phyloP scores from a whole-genome alignment of 1,284 basidiomycete species.

The Schizophyllum commune region DNA sequence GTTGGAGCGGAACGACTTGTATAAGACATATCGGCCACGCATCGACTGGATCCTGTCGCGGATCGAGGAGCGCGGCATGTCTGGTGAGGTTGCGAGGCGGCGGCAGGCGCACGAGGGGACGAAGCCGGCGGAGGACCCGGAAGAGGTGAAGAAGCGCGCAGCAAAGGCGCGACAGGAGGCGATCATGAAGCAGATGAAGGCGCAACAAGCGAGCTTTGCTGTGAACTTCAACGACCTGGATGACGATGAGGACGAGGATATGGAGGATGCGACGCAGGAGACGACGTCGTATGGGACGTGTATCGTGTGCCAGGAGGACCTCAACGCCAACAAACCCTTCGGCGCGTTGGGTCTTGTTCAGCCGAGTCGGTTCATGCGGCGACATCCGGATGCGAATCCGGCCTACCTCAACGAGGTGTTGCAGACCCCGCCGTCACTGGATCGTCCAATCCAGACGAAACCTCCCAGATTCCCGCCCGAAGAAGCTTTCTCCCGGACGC shows the following conservation, averaged over 20 bases:
- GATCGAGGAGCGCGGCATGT: conserved; percentile 38
- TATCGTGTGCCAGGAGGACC: conserved; percentile 96
- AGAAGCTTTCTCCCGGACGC: conserved; percentile 19
- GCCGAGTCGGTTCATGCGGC: conserved; percentile 79
- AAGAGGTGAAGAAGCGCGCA: conserved; percentile 68
- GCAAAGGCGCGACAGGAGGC: conserved; percentile 83
- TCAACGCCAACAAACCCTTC: conserved; percentile 70
- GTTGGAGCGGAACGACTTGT: conserved; percentile 70
- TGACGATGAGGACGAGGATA: conserved; percentile 20
- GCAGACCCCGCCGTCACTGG: conserved; percentile 57
- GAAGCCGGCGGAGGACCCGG: conserved; percentile 37
- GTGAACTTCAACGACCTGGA: conserved; percentile 68
- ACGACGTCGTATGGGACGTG: conserved; percentile 79
- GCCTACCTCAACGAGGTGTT: conserved; percentile 73
- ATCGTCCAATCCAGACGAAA: conserved; percentile 29
- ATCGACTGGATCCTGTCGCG: conserved; percentile 68
- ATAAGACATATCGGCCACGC: conserved; percentile 62
- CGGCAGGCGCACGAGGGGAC: conserved; percentile 26
- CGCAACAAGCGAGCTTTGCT: conserved; percentile 81
- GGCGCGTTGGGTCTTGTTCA: conserved; percentile 90
- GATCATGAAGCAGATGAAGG: conserved; percentile 90
- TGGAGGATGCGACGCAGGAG: conserved; percentile 30
- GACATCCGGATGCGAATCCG: conserved; percentile 67
- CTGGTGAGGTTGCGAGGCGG: conserved; percentile 45
- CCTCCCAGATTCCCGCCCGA: conserved; percentile 45